Conservation (phyloP, 148 eudicot species). For the Camellia japonica region DNA sequence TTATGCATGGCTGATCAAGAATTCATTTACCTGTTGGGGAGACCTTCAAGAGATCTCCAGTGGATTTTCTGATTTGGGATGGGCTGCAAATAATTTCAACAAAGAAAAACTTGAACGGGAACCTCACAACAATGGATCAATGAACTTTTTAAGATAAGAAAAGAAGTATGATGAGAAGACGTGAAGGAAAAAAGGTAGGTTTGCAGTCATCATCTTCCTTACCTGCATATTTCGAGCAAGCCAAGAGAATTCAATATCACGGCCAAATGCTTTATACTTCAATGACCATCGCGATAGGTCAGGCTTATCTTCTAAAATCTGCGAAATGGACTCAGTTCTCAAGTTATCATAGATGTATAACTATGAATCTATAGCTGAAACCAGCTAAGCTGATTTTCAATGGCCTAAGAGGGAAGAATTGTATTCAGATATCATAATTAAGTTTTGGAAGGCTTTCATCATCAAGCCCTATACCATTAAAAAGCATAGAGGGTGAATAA, state of each 20-base stretch:
- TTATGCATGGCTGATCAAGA: background rate
- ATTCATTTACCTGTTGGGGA: constrained; percentile 68
- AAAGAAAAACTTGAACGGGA: constrained; percentile 9
- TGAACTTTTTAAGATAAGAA: background rate
- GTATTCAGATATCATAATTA: too few relatives aligned
- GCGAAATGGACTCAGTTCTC: constrained; percentile 14
- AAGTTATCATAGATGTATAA: background rate
- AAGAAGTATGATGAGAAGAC: background rate
- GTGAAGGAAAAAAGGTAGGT: background rate
- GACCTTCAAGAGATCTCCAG: constrained; percentile 96
- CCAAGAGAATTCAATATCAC: constrained; percentile 88
- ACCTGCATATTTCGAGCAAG: constrained; percentile 99
- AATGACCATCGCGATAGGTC: constrained; percentile 83
- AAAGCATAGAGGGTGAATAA: background rate
- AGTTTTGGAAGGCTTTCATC: background rate
- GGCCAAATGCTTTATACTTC: constrained; percentile 88
- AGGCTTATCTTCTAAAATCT: constrained; percentile 83
- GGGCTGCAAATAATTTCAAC: constrained; percentile 49
- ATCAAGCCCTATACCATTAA: background rate
- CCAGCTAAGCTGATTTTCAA: background rate
- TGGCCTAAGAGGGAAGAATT: too few relatives aligned
- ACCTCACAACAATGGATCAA: constrained; percentile 2
- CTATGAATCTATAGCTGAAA: background rate
- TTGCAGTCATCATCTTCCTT: background rate
- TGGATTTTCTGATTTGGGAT: constrained; percentile 95